Percentiles rank a stretch among this genome's conserved stretches.
Conservation (phyloP, 805 yeast genomes). For the Yamadazyma scolyti region DNA sequence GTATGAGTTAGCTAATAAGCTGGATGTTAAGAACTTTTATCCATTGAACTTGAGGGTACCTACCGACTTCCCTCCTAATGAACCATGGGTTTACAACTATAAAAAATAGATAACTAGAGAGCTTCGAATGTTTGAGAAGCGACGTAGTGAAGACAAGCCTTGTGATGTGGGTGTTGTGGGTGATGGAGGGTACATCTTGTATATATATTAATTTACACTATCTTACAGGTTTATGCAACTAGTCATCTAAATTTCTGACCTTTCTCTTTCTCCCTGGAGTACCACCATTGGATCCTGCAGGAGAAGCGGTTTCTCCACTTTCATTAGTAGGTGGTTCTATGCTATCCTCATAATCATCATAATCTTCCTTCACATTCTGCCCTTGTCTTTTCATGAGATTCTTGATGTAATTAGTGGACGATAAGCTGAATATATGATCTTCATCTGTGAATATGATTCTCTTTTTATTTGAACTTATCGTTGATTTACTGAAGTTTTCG, state of each 20-base stretch:
- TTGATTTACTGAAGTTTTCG: slow-evolving; percentile 65
- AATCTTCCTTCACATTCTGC: slow-evolving; percentile 26
- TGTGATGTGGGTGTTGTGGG: too few species aligned
- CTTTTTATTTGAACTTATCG: slow-evolving; percentile 32
- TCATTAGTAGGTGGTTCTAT: slow-evolving; percentile 20
- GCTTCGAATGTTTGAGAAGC: too few species aligned
- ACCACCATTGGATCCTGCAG: neutral
- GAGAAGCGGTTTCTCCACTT: neutral
- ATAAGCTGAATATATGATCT: slow-evolving; percentile 76
- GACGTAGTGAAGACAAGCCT: too few species aligned
- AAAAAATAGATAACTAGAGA: slow-evolving; percentile 7
- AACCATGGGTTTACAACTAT: slow-evolving; percentile 67
- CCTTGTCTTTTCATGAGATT: slow-evolving; percentile 49
- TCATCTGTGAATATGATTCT: slow-evolving; percentile 60
- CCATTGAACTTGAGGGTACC: slow-evolving; percentile 86
- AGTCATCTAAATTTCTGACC: slow-evolving; percentile 22
- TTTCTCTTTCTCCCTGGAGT: slow-evolving; percentile 27
- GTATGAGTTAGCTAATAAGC: slow-evolving; percentile 58
- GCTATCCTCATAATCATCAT: slow-evolving; percentile 36
- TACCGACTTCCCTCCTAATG: slow-evolving; percentile 81
- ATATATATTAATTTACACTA: too few species aligned
- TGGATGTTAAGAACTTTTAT: slow-evolving; percentile 48
- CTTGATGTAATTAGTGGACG: slow-evolving; percentile 67
- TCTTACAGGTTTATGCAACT: too few species aligned
- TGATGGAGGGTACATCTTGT: too few species aligned